Percentiles rank a stretch among this genome's conserved stretches.
Evolutionary conservation across 2,329 filamentous ascomycete species (phyloP).

Genomic region (Aspergillus amoenus): DNA sequence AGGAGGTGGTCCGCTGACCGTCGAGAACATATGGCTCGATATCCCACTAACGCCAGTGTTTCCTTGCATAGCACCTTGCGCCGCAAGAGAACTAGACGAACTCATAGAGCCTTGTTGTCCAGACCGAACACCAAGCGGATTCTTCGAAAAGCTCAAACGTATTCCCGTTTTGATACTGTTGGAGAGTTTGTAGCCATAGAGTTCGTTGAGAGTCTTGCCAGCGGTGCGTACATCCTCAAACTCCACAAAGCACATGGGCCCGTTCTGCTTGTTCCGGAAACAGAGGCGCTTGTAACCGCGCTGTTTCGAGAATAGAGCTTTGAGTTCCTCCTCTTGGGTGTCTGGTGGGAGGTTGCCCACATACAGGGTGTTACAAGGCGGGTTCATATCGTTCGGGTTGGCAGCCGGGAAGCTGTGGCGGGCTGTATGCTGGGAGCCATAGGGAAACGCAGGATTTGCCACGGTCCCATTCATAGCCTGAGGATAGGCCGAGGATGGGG

Average conservation of each 20-base stretch:
- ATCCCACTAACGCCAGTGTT: conserved; percentile 57
- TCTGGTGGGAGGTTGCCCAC: conserved; percentile 94
- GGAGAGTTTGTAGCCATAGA: conserved; percentile 82
- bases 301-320: conserved; percentile 87
- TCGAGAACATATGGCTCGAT: conserved; percentile 63
- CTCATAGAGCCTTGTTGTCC: conserved; percentile 62
- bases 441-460: conserved; percentile 55
- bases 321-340: conserved; percentile 92
- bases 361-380: conserved; percentile 95
- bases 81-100: conserved; percentile 50
- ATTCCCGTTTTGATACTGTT: conserved; percentile 96
- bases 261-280: conserved; percentile 91
- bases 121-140: conserved; percentile 87
- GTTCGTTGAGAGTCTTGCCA: conserved; percentile 83
- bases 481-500: conserved; percentile 57
- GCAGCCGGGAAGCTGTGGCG: conserved; percentile 76
- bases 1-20: conserved; percentile 74
- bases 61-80: conserved; percentile 54
- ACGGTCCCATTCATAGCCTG: conserved; percentile 54
- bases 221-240: conserved; percentile 93
- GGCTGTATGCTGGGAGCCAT: conserved; percentile 58
- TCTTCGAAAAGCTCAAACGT: conserved; percentile 94
- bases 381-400: conserved; percentile 94
- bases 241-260: conserved; percentile 98
- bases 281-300: conserved; percentile 93